Conservation (phyloP, 1,284 basidiomycete species). For the Sporisorium scitamineum region DNA sequence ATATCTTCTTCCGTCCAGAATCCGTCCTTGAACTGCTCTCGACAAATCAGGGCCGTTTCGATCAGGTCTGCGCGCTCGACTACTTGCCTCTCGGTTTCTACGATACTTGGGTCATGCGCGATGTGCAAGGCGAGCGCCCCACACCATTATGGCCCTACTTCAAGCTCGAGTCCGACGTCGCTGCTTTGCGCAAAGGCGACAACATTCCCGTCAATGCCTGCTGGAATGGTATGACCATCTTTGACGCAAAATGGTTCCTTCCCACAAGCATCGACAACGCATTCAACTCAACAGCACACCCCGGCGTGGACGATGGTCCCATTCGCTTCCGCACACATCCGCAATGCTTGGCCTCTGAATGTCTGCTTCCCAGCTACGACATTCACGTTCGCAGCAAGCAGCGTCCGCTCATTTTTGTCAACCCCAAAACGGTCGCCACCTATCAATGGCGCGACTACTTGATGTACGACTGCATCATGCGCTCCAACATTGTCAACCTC, state of each 20-base stretch:
- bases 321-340: constrained; percentile 72
- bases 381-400: constrained; percentile 69
- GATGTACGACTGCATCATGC: constrained; percentile 53
- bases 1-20: constrained; percentile 48
- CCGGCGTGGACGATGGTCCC: constrained; percentile 58
- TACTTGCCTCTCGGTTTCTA: constrained; percentile 72
- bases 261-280: not conserved
- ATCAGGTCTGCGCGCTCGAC: constrained; percentile 75
- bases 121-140: constrained; percentile 66
- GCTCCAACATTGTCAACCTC: constrained; percentile 49
- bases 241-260: constrained; percentile 72
- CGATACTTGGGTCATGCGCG: constrained; percentile 70
- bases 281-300: constrained; percentile 53
- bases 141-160: constrained; percentile 73
- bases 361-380: constrained; percentile 75
- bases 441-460: constrained; percentile 50
- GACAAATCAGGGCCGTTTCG: constrained; percentile 72
- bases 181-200: constrained; percentile 63
- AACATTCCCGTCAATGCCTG: constrained; percentile 73
- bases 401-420: constrained; percentile 72
- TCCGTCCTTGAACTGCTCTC: constrained; percentile 71
- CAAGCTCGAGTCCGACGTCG: constrained; percentile 70
- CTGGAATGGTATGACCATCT: constrained; percentile 76
- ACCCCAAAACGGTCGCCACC: constrained; percentile 66
- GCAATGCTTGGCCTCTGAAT: constrained; percentile 74